Evolutionary conservation across 2,329 filamentous ascomycete genomes (phyloP), one percentile per base, ranked within the genome.

Genomic region (Lecanicillium sp.): DNA sequence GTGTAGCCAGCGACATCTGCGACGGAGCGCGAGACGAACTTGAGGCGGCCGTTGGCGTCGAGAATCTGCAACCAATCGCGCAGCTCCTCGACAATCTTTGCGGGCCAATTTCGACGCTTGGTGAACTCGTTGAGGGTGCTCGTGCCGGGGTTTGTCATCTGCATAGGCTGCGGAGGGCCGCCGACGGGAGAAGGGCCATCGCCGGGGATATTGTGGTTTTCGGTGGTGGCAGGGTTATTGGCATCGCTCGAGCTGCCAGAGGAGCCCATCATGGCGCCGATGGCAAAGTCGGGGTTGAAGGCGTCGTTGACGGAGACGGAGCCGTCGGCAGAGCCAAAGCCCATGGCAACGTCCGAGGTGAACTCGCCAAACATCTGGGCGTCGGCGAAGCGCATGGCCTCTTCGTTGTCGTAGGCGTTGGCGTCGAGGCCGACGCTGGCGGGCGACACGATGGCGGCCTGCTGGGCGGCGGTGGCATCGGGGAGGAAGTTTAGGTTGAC

Each of bases 31-130:
- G 90, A 95, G n/a, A 86, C 81, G 62, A 93, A 95, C 51, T 87
- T 78, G 57, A 97, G 84, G 54, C 86, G 81, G 30, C 90, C 89
- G 58, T 93, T 84, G 20, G 87, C 80, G 39, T 89, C 90, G 44
- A 97, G 78, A 51, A 97, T 90, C 62, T 95, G 84, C 48, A 95
- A 69, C 57, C 96, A 81, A 65, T 96, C 91, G 61, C 85, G 87
- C 57, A 97, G 73, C 71, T 95, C 90, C 65, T 94, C 87, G 20
- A 96, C 79, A 11, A 95, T 84, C 55, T 87, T 85, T 62, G 90
- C 87, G 14, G 88, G 86, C 91, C 91, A 96, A 62, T 93, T 79
- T 51, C 75, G 70, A 57, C 77, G 67, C 63, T 80, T 80, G 37
- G 77, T 80, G 52, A 80, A 80, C 60, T 80, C 77, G 51, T 75